phyloP scores from a whole-genome alignment of 345 rosid genomes.

The Noccaea caerulescens region DNA sequence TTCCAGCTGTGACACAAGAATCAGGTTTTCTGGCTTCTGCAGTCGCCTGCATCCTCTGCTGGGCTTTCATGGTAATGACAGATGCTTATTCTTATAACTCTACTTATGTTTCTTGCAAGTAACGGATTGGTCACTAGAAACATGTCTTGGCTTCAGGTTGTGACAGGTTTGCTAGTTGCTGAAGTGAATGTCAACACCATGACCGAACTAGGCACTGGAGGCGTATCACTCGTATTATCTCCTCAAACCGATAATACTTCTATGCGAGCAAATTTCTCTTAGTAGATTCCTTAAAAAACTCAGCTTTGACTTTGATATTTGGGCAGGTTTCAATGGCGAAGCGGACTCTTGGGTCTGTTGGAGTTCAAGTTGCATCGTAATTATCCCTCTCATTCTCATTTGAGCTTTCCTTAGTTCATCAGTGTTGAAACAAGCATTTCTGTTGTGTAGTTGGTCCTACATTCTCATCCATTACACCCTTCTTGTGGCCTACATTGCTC shows the following conservation, averaged over 20 bases:
- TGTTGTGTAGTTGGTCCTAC: constrained; percentile 86
- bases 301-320: constrained; percentile 11
- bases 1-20: constrained; percentile 93
- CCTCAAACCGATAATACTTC: neutral
- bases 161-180: constrained; percentile 85
- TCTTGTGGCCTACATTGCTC: constrained; percentile 92
- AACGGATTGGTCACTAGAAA: neutral
- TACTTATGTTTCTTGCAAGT: neutral
- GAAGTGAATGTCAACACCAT: constrained; percentile 91
- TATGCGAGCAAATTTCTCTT: neutral
- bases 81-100: constrained; percentile 10
- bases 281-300: neutral
- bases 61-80: constrained; percentile 73
- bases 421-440: constrained; percentile 4
- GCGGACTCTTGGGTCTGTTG: constrained; percentile 80
- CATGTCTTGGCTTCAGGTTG: constrained; percentile 56
- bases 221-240: constrained; percentile 76
- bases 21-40: constrained; percentile 88
- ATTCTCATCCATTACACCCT: constrained; percentile 88
- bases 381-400: constrained; percentile 33
- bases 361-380: constrained; percentile 92
- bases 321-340: constrained; percentile 90
- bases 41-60: constrained; percentile 70
- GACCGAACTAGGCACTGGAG: constrained; percentile 94
- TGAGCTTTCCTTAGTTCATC: neutral